Base-by-base conservation (phyloP, 257 asterid genomes). In the Plantago major region DNA sequence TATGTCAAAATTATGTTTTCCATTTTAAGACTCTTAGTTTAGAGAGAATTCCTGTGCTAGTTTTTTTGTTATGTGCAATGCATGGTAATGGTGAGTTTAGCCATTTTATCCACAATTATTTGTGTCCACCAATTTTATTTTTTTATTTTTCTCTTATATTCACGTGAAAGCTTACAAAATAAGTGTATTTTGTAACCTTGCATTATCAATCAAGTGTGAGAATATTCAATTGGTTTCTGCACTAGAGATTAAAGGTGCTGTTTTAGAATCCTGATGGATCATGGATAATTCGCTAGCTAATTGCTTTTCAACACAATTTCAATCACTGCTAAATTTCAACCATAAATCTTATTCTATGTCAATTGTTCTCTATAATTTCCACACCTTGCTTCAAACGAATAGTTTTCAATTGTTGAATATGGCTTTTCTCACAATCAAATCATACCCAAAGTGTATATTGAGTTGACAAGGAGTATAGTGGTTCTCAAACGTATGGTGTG, bases 21-120 rank as follows among this genome's bases (percentile, higher is more conserved):
- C 9, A 33, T 46, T 45, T 40, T 49, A 15, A 61, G 53, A 49
- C 15, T 4, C 7, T 15, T 9, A 14, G 48, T 33, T 28, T 26
- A 43, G 53, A 50, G 7, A 44, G 64, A 45, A 22, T 22, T 22
- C 26, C 26, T 22, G 26, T 1, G 26, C 26, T 38, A 10, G n/a
- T 49, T 30, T n/a, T 16, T 7, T 16, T 77, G 64, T 71, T 84
- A 72, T 81, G 73, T 69, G 82, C 79, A 52, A 66, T 79, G 92
- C 82, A 77, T 82, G 79, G 70, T 66, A 77, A 63, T 76, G 85
- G 80, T 65, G 66, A 67, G 55, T 42, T 68, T 28, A 50, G 76
- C 76, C 83, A 72, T 57, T 73, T 74, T 90, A 90, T 87, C 97
- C 95, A 80, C 67, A 79, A 76, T 78, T 66, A 73, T 68, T 73